A percentile compares a stretch with the other conserved stretches of the same genome.
These are phyloP conservation scores for Talaromyces sp. DNA, from an alignment of 2,329 filamentous ascomycete genomes.

Conservation along the genomic window DNA sequence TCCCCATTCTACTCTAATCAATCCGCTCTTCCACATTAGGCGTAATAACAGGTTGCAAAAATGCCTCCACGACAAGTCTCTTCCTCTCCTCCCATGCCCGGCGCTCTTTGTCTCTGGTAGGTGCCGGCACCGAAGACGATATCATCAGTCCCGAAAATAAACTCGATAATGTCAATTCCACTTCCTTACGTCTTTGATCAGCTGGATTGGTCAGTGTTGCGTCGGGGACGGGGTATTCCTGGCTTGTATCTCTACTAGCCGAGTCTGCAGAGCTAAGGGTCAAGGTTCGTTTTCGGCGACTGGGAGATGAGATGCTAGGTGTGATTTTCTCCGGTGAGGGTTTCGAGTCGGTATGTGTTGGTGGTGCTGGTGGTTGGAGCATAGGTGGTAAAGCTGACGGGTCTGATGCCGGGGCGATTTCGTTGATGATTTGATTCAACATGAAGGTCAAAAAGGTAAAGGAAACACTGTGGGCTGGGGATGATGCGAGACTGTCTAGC, in stretches of 20 bases:
- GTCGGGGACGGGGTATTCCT: not conserved
- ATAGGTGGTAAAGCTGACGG: conserved; percentile 22
- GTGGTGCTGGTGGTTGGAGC: conserved; percentile 20
- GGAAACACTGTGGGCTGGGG: conserved; percentile 79
- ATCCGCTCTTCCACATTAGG: conserved; percentile 30
- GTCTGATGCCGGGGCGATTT: conserved; percentile 49
- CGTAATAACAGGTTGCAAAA: conserved; percentile 51
- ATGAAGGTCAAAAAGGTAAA: conserved; percentile 86
- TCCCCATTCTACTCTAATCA: not conserved
- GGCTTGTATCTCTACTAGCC: conserved; percentile 24
- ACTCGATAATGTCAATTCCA: conserved; percentile 63
- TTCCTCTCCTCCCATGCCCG: conserved; percentile 63
- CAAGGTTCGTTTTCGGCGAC: conserved; percentile 28
- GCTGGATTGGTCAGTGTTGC: conserved; percentile 45
- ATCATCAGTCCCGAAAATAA: conserved; percentile 66
- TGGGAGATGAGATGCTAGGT: conserved; percentile 21
- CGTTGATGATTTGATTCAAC: conserved; percentile 60
- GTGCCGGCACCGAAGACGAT: conserved; percentile 43
- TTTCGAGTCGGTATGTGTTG: conserved; percentile 17
- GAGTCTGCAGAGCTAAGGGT: conserved; percentile 30
- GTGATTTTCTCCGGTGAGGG: conserved; percentile 18
- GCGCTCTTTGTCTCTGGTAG: conserved; percentile 57
- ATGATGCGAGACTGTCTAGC: conserved; percentile 70
- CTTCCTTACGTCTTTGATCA: conserved; percentile 56
- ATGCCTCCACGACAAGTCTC: conserved; percentile 67